Evolutionary conservation across 768 basidiomycete species (phyloP).

Genomic region (Pholiota microspora): DNA sequence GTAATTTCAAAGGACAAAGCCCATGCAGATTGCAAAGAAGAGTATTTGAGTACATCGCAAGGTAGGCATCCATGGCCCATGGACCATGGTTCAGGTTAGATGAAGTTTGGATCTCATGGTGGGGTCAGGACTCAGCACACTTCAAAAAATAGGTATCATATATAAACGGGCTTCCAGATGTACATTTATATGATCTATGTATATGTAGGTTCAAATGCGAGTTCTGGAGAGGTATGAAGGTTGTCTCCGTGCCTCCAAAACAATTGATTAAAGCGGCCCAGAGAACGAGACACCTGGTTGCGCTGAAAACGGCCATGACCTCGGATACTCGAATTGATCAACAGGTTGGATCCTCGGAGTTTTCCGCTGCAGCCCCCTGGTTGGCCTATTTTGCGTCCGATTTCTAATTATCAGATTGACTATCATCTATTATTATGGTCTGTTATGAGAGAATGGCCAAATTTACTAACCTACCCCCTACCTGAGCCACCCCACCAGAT

Average conservation of each 20-base stretch:
- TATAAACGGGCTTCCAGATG: background rate
- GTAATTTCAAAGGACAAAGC: too few species aligned
- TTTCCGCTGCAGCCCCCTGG: background rate
- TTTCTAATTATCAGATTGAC: too few species aligned
- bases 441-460: too few species aligned
- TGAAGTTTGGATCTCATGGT: too few species aligned
- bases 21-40: background rate
- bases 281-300: background rate
- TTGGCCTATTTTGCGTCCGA: too few species aligned
- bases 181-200: background rate
- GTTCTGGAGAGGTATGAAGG: background rate
- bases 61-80: background rate
- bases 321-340: background rate
- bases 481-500: too few species aligned
- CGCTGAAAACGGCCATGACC: background rate
- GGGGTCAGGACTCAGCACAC: background rate
- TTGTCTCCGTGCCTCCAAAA: background rate
- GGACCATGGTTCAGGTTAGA: too few species aligned
- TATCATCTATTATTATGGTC: too few species aligned
- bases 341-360: background rate
- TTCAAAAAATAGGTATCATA: background rate
- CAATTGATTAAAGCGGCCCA: background rate
- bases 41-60: background rate
- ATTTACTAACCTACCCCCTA: too few species aligned
- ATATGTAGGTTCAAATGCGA: background rate